Base-by-base conservation (phyloP, 2,329 filamentous ascomycete genomes). In the Claviceps sp. region DNA sequence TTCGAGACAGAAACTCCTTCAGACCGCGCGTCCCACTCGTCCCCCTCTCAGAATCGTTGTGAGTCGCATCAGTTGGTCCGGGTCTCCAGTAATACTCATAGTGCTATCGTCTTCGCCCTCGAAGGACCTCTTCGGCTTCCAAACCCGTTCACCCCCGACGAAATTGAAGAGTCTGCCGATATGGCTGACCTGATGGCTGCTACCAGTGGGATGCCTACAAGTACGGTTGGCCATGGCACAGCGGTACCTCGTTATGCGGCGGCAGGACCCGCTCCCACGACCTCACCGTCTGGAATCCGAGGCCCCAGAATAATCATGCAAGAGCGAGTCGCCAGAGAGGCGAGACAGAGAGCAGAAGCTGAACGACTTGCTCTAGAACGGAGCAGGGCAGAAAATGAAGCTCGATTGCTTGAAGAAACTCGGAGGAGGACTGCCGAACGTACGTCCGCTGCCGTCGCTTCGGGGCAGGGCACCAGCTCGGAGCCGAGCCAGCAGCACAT, bases 301-400 rank as follows among this genome's bases (percentile, higher is more conserved):
- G 90, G 89, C 38, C 91, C 91, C 16, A 82, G 86, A 57, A 86
- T 91, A 70, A 91, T 97, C 61, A 95, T 96, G 90, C 82, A 87
- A 67, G 84, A 90, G 65, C 83, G 90, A 52, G 78, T 79, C 52
- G 86, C 87, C 57, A 79, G 90, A 56, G 88, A 94, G 66, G 81
- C 84, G 26, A 74, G 84, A 53, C 78, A 81, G 56, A 77, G 78
- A 59, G 83, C 83, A 45, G 82, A 87, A 63, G 77, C 78, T 44
- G 82, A 86, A 62, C 78, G 81, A 58, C 60, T 64, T 22, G 56
- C 60, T 38, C 62, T 72, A 63, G 77, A 80, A 65, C 73, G 77
- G 59, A 76, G 79, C 59, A 73, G 78, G 55, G 75, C 74, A 1
- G 78, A 79, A 56, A 72, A 77, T 52, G 80, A 83, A 61, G 72